Evolutionary conservation across 352 stramenopile species (phyloP).

Genomic region (Phytopythium litorale): DNA sequence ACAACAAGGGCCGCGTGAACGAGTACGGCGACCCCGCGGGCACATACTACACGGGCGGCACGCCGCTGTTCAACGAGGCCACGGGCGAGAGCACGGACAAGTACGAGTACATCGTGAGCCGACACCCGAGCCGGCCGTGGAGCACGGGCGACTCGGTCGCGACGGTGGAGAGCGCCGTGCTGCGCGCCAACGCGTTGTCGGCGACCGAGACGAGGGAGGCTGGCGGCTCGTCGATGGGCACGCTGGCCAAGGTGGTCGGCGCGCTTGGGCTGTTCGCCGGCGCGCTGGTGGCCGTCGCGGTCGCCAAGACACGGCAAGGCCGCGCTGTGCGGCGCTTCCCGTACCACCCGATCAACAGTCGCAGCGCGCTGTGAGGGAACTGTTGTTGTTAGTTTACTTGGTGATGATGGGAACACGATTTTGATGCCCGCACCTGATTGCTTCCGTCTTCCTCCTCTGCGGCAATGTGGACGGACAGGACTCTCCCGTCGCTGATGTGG

Average conservation of each 20-base stretch:
- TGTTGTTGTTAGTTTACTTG: not conserved
- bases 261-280: constrained; percentile 35
- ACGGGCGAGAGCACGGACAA: constrained; percentile 46
- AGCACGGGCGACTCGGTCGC: constrained; percentile 14
- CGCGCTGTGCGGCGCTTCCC: constrained; percentile 29
- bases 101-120: constrained; percentile 64
- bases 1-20: constrained; percentile 37
- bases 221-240: constrained; percentile 10
- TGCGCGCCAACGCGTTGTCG: constrained; percentile 2
- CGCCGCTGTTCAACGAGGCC: constrained; percentile 75
- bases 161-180: not conserved
- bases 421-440: not conserved
- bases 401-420: not conserved
- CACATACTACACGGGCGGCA: constrained; percentile 67
- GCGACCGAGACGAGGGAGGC: not conserved
- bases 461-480: too few relatives aligned
- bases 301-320: constrained; percentile 24
- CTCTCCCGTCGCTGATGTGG: not conserved
- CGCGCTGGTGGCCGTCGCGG: constrained; percentile 22
- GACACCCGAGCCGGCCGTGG: constrained; percentile 62
- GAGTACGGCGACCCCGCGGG: constrained; percentile 51
- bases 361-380: constrained; percentile 11
- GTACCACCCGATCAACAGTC: constrained; percentile 50
- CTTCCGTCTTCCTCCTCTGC: not conserved
- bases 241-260: constrained; percentile 23